phyloP scores from a whole-genome alignment of 352 stramenopile genomes.

The Pythium diclinum region DNA sequence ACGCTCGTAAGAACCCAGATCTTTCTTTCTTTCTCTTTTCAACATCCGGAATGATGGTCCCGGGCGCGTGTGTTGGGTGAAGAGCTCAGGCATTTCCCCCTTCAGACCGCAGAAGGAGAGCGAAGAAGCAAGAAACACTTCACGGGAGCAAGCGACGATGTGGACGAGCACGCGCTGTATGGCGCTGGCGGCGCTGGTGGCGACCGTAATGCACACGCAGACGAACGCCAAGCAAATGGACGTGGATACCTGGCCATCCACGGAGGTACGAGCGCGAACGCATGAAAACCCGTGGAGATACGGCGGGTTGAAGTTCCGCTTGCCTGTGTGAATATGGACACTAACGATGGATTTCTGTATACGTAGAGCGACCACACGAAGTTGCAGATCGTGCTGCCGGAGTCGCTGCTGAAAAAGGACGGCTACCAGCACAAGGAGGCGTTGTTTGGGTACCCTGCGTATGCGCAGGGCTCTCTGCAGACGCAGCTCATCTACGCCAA shows the following conservation, averaged over 20 bases:
- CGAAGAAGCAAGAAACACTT: neutral
- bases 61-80: neutral
- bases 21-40: constrained; percentile 26
- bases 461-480: constrained; percentile 86
- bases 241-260: constrained; percentile 80
- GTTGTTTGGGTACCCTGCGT: constrained; percentile 95
- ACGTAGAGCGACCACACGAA: constrained; percentile 84
- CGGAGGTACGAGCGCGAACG: constrained; percentile 46
- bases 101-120: constrained; percentile 5
- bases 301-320: constrained; percentile 22
- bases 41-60: constrained; percentile 23
- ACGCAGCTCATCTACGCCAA: constrained; percentile 90
- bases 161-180: constrained; percentile 20
- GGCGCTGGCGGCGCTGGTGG: constrained; percentile 21
- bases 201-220: constrained; percentile 24
- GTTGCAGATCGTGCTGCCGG: constrained; percentile 85
- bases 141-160: constrained; percentile 5
- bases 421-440: constrained; percentile 96
- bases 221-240: constrained; percentile 55
- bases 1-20: constrained; percentile 20
- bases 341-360: constrained; percentile 7
- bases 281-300: neutral
- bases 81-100: neutral
- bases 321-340: neutral
- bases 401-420: constrained; percentile 87